Evolutionary conservation across 2,329 filamentous ascomycete species (phyloP).

Genomic region (Pleoardoris graminearum): DNA sequence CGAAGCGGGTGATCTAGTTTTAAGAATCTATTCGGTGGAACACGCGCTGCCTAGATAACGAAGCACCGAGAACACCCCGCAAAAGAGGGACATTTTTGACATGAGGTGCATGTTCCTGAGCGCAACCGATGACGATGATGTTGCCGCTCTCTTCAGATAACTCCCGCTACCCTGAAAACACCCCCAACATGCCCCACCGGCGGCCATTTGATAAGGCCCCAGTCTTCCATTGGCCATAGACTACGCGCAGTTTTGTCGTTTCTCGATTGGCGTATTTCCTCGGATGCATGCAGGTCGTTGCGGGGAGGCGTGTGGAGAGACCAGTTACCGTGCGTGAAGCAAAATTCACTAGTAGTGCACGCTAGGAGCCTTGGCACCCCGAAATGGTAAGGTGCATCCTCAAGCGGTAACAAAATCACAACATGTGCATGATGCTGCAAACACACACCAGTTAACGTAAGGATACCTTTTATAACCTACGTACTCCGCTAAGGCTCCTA

Average conservation of each 20-base stretch:
- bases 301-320: constrained; percentile 1
- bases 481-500: too few species aligned
- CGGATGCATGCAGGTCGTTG: constrained; percentile 4
- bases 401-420: background rate
- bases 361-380: constrained; percentile 5
- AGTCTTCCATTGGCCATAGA: background rate
- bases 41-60: background rate
- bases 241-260: background rate
- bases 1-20: background rate
- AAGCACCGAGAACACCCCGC: background rate
- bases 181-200: background rate
- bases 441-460: too few species aligned
- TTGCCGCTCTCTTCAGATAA: background rate
- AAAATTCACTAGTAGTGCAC: constrained; percentile 1
- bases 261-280: background rate
- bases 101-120: background rate
- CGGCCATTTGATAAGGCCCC: constrained; percentile 2
- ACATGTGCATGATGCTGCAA: background rate
- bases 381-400: background rate
- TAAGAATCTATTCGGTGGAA: background rate
- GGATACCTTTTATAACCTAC: too few species aligned
- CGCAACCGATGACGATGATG: background rate
- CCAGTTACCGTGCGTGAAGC: background rate
- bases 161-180: background rate
- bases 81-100: background rate